phyloP scores from a whole-genome alignment of 2,329 filamentous ascomycete species.

The Scedosporium apiospermum region DNA sequence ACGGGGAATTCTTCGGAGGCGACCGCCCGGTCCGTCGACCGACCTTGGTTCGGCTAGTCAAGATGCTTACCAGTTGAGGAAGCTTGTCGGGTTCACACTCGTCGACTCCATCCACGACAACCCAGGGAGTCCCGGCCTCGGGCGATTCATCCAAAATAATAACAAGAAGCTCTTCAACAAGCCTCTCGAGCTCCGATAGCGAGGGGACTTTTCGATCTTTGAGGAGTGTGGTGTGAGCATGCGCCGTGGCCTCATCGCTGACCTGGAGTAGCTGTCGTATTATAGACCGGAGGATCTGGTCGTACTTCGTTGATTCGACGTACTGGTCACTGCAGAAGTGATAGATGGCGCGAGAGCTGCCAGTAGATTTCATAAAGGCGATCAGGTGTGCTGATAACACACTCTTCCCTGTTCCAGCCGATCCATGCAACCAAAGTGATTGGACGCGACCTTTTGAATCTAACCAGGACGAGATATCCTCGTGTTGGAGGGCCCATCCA shows the following conservation, averaged over 20 bases:
- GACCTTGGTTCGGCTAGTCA: neutral
- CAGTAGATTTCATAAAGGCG: conserved; percentile 8
- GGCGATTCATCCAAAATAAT: conserved; percentile 5
- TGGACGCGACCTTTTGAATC: neutral
- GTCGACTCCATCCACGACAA: conserved; percentile 5
- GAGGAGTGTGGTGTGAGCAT: neutral
- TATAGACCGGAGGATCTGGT: conserved; percentile 8
- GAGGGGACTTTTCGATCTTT: neutral
- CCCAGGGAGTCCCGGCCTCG: neutral
- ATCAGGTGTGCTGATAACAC: neutral
- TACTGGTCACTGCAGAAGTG: conserved; percentile 2
- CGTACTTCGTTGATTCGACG: neutral
- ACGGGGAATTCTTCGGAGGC: neutral
- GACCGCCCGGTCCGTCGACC: neutral
- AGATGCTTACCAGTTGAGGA: neutral
- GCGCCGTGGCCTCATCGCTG: neutral
- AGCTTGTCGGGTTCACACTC: conserved; percentile 2
- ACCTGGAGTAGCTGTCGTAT: conserved; percentile 3
- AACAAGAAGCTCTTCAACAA: neutral
- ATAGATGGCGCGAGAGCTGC: neutral
- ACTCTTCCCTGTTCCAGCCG: neutral
- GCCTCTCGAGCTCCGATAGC: neutral
- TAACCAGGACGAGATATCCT: neutral
- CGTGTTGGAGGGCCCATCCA: neutral
- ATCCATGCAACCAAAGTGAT: neutral